Evolutionary conservation across 306 rosid species (phyloP).

Genomic region (Boehmeria nivea): DNA sequence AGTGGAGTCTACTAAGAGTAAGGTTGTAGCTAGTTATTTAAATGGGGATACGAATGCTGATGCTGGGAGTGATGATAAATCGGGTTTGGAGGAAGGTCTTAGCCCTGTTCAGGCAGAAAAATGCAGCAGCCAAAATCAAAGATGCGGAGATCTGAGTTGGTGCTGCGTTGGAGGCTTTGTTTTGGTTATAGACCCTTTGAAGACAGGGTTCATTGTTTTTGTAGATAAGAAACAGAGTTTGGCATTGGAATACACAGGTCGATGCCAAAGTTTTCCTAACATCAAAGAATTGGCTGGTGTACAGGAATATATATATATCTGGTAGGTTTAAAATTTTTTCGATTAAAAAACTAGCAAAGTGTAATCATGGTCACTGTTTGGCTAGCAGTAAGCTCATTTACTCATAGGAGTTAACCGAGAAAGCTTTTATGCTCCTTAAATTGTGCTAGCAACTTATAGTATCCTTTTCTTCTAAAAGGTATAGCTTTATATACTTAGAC

Average conservation of each 20-base stretch:
- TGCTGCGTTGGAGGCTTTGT: too few species aligned
- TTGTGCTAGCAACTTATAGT: not conserved
- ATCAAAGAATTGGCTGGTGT: constrained; percentile 32
- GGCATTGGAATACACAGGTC: constrained; percentile 29
- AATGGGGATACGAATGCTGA: constrained; percentile 14
- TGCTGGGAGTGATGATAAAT: constrained; percentile 18
- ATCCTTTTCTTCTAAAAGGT: not conserved
- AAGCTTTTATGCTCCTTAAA: constrained; percentile 1
- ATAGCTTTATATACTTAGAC: constrained; percentile 10
- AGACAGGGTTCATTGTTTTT: constrained; percentile 28
- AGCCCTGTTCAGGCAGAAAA: constrained; percentile 30
- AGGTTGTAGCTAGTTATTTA: too few species aligned
- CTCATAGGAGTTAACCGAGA: not conserved
- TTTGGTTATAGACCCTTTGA: constrained; percentile 25
- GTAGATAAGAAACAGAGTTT: constrained; percentile 41
- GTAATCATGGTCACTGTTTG: constrained; percentile 5
- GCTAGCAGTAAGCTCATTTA: not conserved
- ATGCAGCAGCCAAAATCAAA: constrained; percentile 30
- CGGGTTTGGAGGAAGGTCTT: constrained; percentile 25
- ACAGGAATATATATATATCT: constrained; percentile 33
- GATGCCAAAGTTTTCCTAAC: constrained; percentile 24
- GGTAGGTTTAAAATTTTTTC: constrained; percentile 8
- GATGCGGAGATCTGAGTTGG: constrained; percentile 22
- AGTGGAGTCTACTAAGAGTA: constrained; percentile 21
- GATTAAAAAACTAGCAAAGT: constrained; percentile 2